Base-by-base conservation (phyloP, 352 stramenopile species). In the Phytophthora meadii region DNA sequence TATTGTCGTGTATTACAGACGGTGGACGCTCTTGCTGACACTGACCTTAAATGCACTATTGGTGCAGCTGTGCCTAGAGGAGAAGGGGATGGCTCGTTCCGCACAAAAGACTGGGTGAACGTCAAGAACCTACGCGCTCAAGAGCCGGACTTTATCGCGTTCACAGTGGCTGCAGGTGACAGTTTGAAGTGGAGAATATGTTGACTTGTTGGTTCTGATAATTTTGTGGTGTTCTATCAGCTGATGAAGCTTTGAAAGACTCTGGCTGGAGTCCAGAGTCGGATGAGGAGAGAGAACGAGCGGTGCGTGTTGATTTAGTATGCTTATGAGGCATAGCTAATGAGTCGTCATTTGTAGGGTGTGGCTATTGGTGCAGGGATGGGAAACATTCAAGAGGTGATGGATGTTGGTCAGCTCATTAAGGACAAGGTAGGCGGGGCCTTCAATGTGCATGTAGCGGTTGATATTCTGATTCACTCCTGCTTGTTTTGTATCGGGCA, bases 91-190 rank as follows among this genome's bases (percentile, higher is more conserved):
- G 65, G 82, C 25, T 70, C 69, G 1, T 95, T 95, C 56, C 73
- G 77, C 46, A 72, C 76, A 8, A 84, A 85, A 36, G 87, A 94
- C 30, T 92, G 74, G 68, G 61, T 92, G 62, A 89, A 93, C 47
- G 60, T 78, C 8, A 88, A 88, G 65, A 87, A 83, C 47, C 56
- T 86, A 19, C 79, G 84, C 24, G 85, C 80, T 25, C 83, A 96
- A 56, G 81, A 93, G 39, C 82, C 93, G 39, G 76, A 94, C 66
- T 96, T 96, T 52, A 95, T 97, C 54, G 80, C 80, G 12, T 97
- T 91, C 45, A 83, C 88, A 1, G 68, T 97, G 25, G 87, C 89
- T 25, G 89, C 89, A 68, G 83, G 86, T 94, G 57, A 14, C 36
- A 14, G n/a, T 9, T 51, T 53, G 39, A 2, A 14, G 27, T 14